A percentile compares a stretch with the other conserved stretches of the same genome.
phyloP scores from a whole-genome alignment of 176 grass and related monocot genomes.

The Puya raimondii region DNA sequence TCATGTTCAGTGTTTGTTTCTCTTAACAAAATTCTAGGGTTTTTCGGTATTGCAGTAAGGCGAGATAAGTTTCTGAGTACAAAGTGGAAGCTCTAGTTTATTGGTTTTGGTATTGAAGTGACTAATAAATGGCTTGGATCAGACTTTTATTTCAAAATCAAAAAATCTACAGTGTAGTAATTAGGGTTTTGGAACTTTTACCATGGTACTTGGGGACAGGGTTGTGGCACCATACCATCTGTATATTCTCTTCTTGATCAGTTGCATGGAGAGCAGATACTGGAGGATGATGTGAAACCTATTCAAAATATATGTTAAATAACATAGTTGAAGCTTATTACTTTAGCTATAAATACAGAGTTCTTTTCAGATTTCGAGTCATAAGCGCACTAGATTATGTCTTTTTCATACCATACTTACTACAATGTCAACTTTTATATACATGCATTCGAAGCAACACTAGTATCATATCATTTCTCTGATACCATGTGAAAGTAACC shows the following conservation, averaged over 20 bases:
- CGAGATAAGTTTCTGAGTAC: no score
- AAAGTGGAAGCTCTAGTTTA: no score
- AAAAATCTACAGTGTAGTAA: not conserved
- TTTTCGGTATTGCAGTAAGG: no score
- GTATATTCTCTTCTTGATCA: conserved; percentile 25
- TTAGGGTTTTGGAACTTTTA: conserved; percentile 14
- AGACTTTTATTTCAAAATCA: not conserved
- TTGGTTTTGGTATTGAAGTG: no score
- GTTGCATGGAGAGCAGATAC: conserved; percentile 73
- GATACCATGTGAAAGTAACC: no score
- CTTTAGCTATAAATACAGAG: not conserved
- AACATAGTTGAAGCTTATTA: not conserved
- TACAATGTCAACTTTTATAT: no score
- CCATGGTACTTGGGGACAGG: conserved; percentile 59
- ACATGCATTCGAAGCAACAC: no score
- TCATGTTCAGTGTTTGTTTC: no score
- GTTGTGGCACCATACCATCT: conserved; percentile 67
- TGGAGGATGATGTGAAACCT: conserved; percentile 80
- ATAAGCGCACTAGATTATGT: not conserved
- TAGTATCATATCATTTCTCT: no score
- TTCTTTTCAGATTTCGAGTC: not conserved
- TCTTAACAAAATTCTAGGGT: no score
- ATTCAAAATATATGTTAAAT: not conserved
- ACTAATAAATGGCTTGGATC: no score
- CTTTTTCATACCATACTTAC: no score